Evolutionary conservation across 1,139 yeast species (phyloP), one percentile per base, ranked within the genome.

Genomic region (Barnettozyma hawaiiensis): DNA sequence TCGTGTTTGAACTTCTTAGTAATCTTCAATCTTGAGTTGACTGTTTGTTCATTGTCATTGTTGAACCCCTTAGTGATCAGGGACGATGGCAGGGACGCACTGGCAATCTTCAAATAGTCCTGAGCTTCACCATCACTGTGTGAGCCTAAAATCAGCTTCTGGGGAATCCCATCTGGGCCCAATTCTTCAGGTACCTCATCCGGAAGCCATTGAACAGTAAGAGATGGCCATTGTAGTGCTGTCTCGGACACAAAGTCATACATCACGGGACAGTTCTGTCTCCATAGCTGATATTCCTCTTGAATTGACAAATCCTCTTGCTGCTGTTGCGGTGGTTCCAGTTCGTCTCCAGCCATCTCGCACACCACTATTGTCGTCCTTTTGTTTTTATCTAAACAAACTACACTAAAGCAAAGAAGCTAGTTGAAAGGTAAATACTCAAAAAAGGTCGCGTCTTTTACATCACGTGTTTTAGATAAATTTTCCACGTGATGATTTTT

Each of bases 51-150:
- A 48, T 65, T 61, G 46, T 55, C 61, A 3, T 51, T 55, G 19
- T 45, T 41, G 50, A 46, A 29, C 32, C 44, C 40, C 23, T 39
- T 31, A 7, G 42, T 29, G 3, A 53, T 20, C 12, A 71, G 48
- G 15, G 60, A 61, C 29, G 62, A 59, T 1, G 96, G 95, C n/a
- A 85, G 55, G 43, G 81, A 81, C 2, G 89, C 76, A 5, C 78
- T 66, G 2, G 92, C 95, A 24, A 89, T 65, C 58, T 92, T 85
- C 50, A 92, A 63, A 60, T 78, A 86, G 59, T 92, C 85, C 4
- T 75, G 74, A 43, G 81, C 95, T 44, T 77, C 81, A 3, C 87
- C 95, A 1, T 90, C 77, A 0, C 97, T 86, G 58, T 86, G 90
- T 0, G 98, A 92, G 11, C 97, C 96, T 33, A 90, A 64, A 19